Percentiles rank a stretch among this genome's conserved stretches.
Conservation (phyloP, 176 grass and related monocot genomes). For the Zea luxurians region DNA sequence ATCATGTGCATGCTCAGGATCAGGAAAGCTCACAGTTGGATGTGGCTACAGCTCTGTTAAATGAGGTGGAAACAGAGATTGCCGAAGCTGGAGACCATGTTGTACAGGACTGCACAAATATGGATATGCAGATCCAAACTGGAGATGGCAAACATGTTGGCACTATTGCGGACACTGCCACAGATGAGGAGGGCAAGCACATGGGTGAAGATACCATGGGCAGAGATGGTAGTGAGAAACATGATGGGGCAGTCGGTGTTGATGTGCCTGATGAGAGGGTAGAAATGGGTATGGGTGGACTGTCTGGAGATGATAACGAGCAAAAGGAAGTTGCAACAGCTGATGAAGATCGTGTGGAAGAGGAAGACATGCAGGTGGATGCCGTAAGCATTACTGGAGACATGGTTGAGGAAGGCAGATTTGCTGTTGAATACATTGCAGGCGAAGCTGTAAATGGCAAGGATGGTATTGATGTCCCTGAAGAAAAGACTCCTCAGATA, state of each 20-base stretch:
- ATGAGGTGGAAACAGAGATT: constrained; percentile 2
- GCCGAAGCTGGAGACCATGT: constrained; percentile 20
- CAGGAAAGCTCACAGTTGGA: constrained; percentile 8
- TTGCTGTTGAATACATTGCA: constrained; percentile 16
- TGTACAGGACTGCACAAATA: neutral
- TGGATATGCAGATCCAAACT: constrained; percentile 20
- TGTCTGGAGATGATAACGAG: constrained; percentile 29
- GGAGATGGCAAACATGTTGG: constrained; percentile 12
- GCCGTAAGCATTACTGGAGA: constrained; percentile 13
- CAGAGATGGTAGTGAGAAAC: constrained; percentile 25
- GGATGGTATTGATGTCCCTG: constrained; percentile 19
- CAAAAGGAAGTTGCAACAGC: constrained; percentile 21
- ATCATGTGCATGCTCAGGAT: constrained; percentile 31
- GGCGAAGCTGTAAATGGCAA: constrained; percentile 33
- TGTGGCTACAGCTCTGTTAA: constrained; percentile 13
- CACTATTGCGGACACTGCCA: constrained; percentile 5
- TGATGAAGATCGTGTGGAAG: constrained; percentile 12
- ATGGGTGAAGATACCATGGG: constrained; percentile 21
- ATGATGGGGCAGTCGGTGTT: neutral
- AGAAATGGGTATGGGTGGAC: constrained; percentile 34
- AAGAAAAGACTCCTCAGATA: constrained; percentile 20
- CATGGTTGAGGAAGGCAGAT: constrained; percentile 39
- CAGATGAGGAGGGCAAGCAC: constrained; percentile 40
- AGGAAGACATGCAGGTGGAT: constrained; percentile 11
- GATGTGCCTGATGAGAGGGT: constrained; percentile 16